Evolutionary conservation across 1,139 yeast species (phyloP), one percentile per base, ranked within the genome.

Genomic region (Hemisphaericaspora lyxosophila): DNA sequence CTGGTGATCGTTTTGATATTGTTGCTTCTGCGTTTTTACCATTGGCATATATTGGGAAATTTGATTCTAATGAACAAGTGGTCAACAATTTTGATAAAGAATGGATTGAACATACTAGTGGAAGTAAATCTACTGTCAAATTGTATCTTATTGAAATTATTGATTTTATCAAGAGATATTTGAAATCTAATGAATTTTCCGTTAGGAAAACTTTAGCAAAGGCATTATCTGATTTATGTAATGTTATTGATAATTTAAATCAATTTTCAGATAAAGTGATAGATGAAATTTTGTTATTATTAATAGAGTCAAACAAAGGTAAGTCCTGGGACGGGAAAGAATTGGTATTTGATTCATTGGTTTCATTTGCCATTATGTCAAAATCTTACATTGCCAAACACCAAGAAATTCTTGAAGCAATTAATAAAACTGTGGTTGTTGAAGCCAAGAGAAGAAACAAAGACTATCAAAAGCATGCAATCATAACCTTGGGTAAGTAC

Each of bases 291-390:
- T 73, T 86, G 40, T 62, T 65, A 0, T 67, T 82, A 5, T 66
- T 89, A 37, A 54, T 86, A 16, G 75, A 73, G 31, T 80, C 95
- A 0, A 72, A 83, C 42, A 69, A 73, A 39, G 97, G 97, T 0
- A 78, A 92, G 44, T 77, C 94, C 7, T 92, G 96, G 95, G 74
- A 74, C 14, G 97, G 97, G 7, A 92, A 92, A 54, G 96, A 88
- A 47, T 60, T 70, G 29, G 75, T 92, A 2, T 65, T 88, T 22
- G 80, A 78, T 30, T 88, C 96, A 0, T 62, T 90, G 35, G 84
- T 87, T 1, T 65, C 78, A 1, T 67, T 85, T 27, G 57, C 82
- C 0, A 55, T 67, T 11, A 77, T 77, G 45, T 70, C 78, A 9
- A 61, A 67, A 34, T 49, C 46, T 0, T 64, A 54, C 42, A 22